Base-by-base conservation (phyloP, 2,329 filamentous ascomycete genomes). In the Podosphaera xanthii region DNA sequence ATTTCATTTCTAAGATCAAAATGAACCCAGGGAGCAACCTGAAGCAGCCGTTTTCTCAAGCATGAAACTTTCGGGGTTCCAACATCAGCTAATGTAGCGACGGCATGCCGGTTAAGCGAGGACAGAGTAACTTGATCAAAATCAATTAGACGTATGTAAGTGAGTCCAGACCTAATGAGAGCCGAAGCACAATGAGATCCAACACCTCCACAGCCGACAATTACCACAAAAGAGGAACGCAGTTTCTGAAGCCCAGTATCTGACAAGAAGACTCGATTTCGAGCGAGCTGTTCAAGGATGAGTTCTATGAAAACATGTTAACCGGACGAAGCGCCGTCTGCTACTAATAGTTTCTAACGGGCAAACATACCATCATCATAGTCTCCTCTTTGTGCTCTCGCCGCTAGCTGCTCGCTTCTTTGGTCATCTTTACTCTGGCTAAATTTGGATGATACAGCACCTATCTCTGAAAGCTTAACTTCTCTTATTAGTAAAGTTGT, bases 121-220 rank as follows among this genome's bases (percentile, higher is more conserved):
- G 87, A 94, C 52, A 98, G 76, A 0, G 90, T 94, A 40, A 98
- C 91, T 76, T 98, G 92, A 70, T 98, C 92, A 69, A 98, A 98
- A 71, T 98, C 92, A 64, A 98, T 82, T 44, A 98, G 78, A 0
- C 92, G 83, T 59, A 98, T 77, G 65, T 82, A 84, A n/a, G 85
- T 83, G 50, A 94, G 88, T 38, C 92, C 92, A 0, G 90, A 95
- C 36, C 92, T 83, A 4, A 88, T 85, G 36, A 98, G 80, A 2
- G 92, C 84, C 1, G 90, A 84, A 3, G 84, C 80, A 62, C 87
- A 90, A 73, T 98, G 94, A 5, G 89, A 96, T 53, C 92, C 92
- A 4, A 98, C 92, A 49, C 92, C 92, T 63, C 92, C 92, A 64
- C 89, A 91, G 3, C 92, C 92, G 9, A 98, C 89, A 1, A 98